phyloP scores from a whole-genome alignment of 441 rosid species.

The Croton setiger region DNA sequence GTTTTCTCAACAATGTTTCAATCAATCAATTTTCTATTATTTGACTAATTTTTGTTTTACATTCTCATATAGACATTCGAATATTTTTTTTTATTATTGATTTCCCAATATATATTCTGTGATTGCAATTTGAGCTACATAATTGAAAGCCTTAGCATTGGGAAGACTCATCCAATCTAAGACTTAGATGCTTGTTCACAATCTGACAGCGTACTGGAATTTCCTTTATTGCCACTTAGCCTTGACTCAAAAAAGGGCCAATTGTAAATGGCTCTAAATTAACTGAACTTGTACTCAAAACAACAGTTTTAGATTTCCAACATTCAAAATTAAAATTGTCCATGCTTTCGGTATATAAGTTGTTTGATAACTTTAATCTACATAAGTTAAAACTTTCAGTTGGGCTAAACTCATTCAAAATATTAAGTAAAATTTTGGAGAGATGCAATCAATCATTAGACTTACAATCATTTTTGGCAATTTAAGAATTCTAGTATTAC shows the following conservation, averaged over 20 bases:
- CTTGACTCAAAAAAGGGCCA: not conserved
- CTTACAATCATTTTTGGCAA: too few relatives aligned
- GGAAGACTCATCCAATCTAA: not conserved
- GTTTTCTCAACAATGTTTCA: conserved; percentile 24
- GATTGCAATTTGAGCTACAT: not conserved
- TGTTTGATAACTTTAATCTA: too few relatives aligned
- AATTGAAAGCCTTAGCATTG: not conserved
- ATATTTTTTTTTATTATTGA: not conserved
- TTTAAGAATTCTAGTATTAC: too few relatives aligned
- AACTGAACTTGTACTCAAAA: conserved; percentile 2
- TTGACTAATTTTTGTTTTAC: not conserved
- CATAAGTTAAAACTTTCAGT: too few relatives aligned
- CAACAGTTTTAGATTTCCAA: not conserved
- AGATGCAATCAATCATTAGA: too few relatives aligned
- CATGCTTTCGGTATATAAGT: too few relatives aligned
- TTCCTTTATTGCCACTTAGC: not conserved
- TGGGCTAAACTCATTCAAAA: too few relatives aligned
- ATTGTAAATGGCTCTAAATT: not conserved
- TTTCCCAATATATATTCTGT: conserved; percentile 2
- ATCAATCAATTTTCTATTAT: not conserved
- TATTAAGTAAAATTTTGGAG: too few relatives aligned
- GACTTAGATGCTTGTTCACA: not conserved
- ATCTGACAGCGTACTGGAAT: not conserved
- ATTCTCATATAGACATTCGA: not conserved
- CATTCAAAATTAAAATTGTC: too few relatives aligned